Base-by-base conservation (phyloP, 2,329 filamentous ascomycete species). In the Fusarium foetens region DNA sequence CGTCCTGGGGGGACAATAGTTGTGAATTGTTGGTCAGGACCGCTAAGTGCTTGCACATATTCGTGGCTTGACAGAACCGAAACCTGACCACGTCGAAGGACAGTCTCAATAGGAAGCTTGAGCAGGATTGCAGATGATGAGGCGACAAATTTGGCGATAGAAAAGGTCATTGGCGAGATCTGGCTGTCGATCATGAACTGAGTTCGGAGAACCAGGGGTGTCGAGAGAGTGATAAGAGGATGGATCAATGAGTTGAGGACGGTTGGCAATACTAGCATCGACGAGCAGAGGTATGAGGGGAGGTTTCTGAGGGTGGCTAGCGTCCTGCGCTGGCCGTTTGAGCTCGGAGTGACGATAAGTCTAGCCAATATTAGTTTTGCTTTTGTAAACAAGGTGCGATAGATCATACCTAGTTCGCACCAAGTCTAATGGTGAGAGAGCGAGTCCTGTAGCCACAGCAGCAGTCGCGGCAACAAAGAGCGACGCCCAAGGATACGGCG, bases 81-180 rank as follows among this genome's bases (percentile, higher is more conserved):
- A 66, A 96, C 92, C 81, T 99, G 96, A 9, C 94, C 95, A 66
- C 96, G 90, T 52, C 96, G 91, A 12, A 98, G 87, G 21, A 97
- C 93, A 1, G 95, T 98, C 82, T 99, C 96, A 8, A 98, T 86
- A 0, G 96, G 96, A 17, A 98, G 89, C 78, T 95, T 95, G 73
- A 97, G 82, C 76, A 96, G 93, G 36, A 98, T 88, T 53, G 97
- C 95, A 5, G 90, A 86, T 1, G 91, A 91, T 5, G 93, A 94
- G 19, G 93, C 90, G 73, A 93, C 86, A 82, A 98, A 97, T 58
- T 93, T 93, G 77, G 91, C 90, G 49, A 97, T 80, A 25, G 92
- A 94, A 85, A 97, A 98, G 19, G 93, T 89, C 46, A 91, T 90
- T 1, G 96, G 95, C 10, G 94, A 94, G 35, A 92, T 84, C 62